A percentile compares a stretch with the other conserved stretches of the same genome.
Evolutionary conservation across 2,329 filamentous ascomycete genomes (phyloP).

Genomic region (Aspergillus oerlinghausenensis): DNA sequence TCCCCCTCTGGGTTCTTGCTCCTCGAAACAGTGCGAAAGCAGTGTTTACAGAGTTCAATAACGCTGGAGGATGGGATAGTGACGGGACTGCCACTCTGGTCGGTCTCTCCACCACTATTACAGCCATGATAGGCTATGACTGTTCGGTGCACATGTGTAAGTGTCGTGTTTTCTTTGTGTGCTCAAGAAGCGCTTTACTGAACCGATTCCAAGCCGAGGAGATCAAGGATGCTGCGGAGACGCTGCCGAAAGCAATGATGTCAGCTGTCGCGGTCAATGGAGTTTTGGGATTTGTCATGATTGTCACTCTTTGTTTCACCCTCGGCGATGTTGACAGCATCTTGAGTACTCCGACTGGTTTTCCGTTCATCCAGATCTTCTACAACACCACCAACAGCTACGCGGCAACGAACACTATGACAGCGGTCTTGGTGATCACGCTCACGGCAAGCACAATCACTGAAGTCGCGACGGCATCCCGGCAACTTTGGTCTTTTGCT

Average conservation of each 20-base stretch:
- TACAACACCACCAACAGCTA: conserved; percentile 47
- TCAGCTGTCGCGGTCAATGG: conserved; percentile 49
- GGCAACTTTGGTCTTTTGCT: conserved; percentile 54
- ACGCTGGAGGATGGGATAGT: conserved; percentile 39
- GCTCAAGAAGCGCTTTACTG: conserved; percentile 1
- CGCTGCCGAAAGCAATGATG: conserved; percentile 50
- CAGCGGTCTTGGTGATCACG: conserved; percentile 47
- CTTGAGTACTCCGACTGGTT: conserved; percentile 45
- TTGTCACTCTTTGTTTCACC: conserved; percentile 54
- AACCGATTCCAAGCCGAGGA: conserved; percentile 32
- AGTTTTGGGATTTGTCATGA: conserved; percentile 51
- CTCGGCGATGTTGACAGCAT: conserved; percentile 46
- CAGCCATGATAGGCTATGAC: conserved; percentile 40
- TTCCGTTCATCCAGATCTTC: conserved; percentile 59
- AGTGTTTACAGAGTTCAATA: conserved; percentile 40
- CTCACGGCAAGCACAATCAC: conserved; percentile 48
- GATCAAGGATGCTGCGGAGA: conserved; percentile 44
- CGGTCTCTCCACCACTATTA: conserved; percentile 38
- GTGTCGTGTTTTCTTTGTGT: conserved; percentile 5
- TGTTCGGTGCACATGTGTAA: conserved; percentile 45
- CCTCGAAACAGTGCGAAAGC: conserved; percentile 33
- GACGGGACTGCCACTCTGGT: conserved; percentile 37
- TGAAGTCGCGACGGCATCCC: conserved; percentile 54
- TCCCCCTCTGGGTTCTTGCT: conserved; percentile 40
- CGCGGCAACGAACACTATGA: conserved; percentile 49